A percentile compares a stretch with the other conserved stretches of the same genome.
Conservation (phyloP, 768 basidiomycete genomes). For the Heimioporus sp. region DNA sequence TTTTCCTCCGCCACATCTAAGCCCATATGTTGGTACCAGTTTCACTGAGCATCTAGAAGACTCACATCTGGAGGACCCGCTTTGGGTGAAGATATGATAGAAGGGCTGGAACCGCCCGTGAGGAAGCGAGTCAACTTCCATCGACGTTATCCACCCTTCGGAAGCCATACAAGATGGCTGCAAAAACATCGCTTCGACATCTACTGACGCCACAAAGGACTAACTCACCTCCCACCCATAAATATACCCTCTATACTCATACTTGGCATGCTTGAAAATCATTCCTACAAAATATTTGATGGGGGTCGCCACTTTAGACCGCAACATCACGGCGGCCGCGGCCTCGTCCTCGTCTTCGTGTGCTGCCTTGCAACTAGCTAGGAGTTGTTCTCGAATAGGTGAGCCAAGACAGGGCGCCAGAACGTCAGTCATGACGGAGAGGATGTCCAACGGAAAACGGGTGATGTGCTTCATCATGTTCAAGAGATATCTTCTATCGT, state of each 20-base stretch:
- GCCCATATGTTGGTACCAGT: conserved; percentile 1
- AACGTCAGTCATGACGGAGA: conserved; percentile 39
- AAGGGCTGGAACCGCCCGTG: conserved; percentile 49
- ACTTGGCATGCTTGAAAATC: conserved; percentile 41
- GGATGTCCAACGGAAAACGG: conserved; percentile 41
- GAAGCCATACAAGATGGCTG: conserved; percentile 37
- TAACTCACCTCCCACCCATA: conserved; percentile 47
- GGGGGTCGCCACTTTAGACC: conserved; percentile 19
- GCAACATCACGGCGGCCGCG: conserved; percentile 23
- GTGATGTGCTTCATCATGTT: conserved; percentile 33
- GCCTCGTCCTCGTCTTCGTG: conserved; percentile 32
- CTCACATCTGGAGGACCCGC: conserved; percentile 40
- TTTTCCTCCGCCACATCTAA: conserved; percentile 39
- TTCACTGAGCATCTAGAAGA: not conserved
- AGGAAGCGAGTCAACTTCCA: conserved; percentile 40
- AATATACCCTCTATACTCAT: conserved; percentile 43
- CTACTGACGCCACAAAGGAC: not conserved
- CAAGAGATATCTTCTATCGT: conserved; percentile 30
- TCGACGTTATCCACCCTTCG: conserved; percentile 43
- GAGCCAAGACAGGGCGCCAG: conserved; percentile 34
- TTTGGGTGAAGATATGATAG: conserved; percentile 38
- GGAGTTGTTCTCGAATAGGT: conserved; percentile 25
- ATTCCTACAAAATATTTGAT: conserved; percentile 50
- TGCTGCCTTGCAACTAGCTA: conserved; percentile 28
- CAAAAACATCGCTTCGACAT: not conserved